phyloP scores from a whole-genome alignment of 352 stramenopile species.

The Globisporangium parvum region DNA sequence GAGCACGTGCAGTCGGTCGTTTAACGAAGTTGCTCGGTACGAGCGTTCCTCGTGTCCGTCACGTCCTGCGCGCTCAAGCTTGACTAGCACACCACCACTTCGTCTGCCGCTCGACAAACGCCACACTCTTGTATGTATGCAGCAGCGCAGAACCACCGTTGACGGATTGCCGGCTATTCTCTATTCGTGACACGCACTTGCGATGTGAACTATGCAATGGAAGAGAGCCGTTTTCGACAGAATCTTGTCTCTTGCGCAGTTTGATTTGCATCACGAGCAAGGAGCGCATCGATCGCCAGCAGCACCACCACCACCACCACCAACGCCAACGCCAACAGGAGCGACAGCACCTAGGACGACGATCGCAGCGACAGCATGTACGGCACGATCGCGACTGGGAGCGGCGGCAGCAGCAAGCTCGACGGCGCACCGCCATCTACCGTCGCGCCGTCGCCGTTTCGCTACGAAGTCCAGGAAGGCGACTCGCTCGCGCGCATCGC shows the following conservation, averaged over 20 bases:
- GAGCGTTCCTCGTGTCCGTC: too few species aligned
- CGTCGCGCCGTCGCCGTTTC: constrained; percentile 48
- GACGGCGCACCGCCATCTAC: constrained; percentile 16
- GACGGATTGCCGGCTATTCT: too few species aligned
- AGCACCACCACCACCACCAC: neutral
- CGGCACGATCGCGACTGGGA: constrained; percentile 30
- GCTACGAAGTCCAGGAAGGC: constrained; percentile 57
- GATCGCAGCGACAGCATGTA: constrained; percentile 36
- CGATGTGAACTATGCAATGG: too few species aligned
- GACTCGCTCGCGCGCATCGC: constrained; percentile 65
- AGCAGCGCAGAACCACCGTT: too few species aligned
- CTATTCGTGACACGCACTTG: too few species aligned
- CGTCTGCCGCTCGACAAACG: too few species aligned
- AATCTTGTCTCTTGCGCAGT: constrained; percentile 11
- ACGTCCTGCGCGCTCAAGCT: too few species aligned
- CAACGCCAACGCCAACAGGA: neutral
- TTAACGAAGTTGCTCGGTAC: too few species aligned
- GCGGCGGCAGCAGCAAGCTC: constrained; percentile 17
- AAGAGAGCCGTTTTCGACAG: too few species aligned
- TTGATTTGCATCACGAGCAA: constrained; percentile 1
- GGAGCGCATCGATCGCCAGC: neutral
- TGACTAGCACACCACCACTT: too few species aligned
- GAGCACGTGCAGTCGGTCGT: constrained; percentile 3
- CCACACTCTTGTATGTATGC: too few species aligned
- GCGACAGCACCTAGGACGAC: neutral